Evolutionary conservation across 1,284 basidiomycete genomes (phyloP).

Genomic region (Chalciporus sp.): DNA sequence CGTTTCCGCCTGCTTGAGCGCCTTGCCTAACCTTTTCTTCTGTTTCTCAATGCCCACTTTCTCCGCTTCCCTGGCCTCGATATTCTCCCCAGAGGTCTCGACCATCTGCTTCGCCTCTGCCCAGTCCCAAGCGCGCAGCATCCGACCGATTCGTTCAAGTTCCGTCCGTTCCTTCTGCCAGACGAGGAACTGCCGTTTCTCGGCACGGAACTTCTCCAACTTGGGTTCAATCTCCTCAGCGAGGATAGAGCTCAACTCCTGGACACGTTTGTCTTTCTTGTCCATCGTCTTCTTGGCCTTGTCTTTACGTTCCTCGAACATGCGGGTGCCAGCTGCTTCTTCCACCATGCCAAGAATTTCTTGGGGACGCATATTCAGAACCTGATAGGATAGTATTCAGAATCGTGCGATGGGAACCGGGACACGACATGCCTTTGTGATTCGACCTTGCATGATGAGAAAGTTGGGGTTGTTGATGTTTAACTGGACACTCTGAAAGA

Average conservation of each 20-base stretch:
- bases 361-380: conserved; percentile 97
- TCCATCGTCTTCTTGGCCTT: conserved; percentile 97
- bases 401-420: not conserved
- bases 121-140: conserved; percentile 93
- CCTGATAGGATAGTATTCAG: conserved; percentile 36
- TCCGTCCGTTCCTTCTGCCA: conserved; percentile 92
- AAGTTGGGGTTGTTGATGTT: conserved; percentile 99
- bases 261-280: conserved; percentile 97
- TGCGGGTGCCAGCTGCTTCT: conserved; percentile 97
- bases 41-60: conserved; percentile 50
- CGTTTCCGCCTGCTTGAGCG: conserved; percentile 53
- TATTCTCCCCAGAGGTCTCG: conserved; percentile 53
- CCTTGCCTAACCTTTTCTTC: conserved; percentile 52
- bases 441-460: conserved; percentile 98
- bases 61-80: conserved; percentile 49
- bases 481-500: conserved; percentile 97
- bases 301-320: conserved; percentile 99
- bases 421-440: conserved; percentile 70
- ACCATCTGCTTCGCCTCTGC: conserved; percentile 53
- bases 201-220: conserved; percentile 86
- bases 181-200: conserved; percentile 89
- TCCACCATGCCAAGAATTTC: conserved; percentile 99
- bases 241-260: conserved; percentile 83
- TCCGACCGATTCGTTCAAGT: conserved; percentile 85
- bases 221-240: conserved; percentile 95